Conservation (phyloP, 1,139 yeast genomes). For the Saccharomycopsis hybrid region DNA sequence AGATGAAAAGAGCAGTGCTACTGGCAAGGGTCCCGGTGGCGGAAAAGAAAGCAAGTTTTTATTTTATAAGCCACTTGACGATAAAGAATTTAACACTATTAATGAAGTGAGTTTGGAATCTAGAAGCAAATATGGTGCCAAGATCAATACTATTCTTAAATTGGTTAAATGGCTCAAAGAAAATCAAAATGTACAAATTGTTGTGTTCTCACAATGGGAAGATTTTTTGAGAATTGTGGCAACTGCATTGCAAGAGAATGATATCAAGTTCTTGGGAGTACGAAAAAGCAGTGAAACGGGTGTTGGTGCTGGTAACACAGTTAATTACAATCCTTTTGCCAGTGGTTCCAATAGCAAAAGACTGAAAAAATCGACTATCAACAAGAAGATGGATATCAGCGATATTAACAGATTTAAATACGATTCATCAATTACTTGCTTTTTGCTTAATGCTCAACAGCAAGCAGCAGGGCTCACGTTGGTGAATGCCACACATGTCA, state of each 20-base stretch:
- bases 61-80: slow-evolving; percentile 45
- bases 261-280: slow-evolving; percentile 42
- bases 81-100: slow-evolving; percentile 38
- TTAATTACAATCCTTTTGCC: too few relatives aligned
- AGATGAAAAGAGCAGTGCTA: too few relatives aligned
- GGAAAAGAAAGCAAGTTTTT: slow-evolving; percentile 31
- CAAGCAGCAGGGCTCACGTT: slow-evolving; percentile 88
- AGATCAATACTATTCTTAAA: slow-evolving; percentile 74
- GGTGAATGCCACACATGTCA: slow-evolving; percentile 86
- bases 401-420: slow-evolving; percentile 61
- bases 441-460: slow-evolving; percentile 74
- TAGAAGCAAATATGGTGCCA: slow-evolving; percentile 63
- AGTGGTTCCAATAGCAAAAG: background rate
- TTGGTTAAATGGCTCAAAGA: slow-evolving; percentile 56
- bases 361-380: background rate
- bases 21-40: slow-evolving; percentile 15
- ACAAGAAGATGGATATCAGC: background rate
- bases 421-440: slow-evolving; percentile 66
- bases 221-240: slow-evolving; percentile 63
- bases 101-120: slow-evolving; percentile 35
- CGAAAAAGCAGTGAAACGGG: background rate
- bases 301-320: too few relatives aligned
- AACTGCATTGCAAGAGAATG: slow-evolving; percentile 57
- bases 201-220: slow-evolving; percentile 84
- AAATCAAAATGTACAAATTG: slow-evolving; percentile 63